phyloP scores from a whole-genome alignment of 2,329 filamentous ascomycete genomes.

The Aspergillus sp. region DNA sequence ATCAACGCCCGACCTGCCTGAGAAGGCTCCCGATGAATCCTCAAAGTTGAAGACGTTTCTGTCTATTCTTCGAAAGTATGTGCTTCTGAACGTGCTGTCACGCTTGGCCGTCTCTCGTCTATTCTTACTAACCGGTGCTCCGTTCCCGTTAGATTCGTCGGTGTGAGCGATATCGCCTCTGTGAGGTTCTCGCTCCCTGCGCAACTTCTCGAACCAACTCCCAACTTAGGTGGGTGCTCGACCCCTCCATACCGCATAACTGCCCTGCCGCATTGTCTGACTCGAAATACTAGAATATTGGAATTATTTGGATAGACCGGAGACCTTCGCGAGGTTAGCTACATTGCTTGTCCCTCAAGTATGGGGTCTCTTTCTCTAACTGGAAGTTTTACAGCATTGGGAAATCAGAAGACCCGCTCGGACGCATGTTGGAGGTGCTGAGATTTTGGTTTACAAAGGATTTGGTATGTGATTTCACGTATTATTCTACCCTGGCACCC shows the following conservation, averaged over 20 bases:
- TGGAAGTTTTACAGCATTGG: conserved; percentile 62
- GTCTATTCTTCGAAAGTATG: conserved; percentile 81
- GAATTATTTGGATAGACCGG: conserved; percentile 95
- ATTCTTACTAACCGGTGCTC: conserved; percentile 5
- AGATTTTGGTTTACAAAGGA: conserved; percentile 99
- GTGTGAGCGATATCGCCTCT: conserved; percentile 90
- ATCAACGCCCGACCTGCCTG: conserved; percentile 39
- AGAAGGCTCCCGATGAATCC: conserved; percentile 73
- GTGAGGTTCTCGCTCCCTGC: conserved; percentile 96
- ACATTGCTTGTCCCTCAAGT: conserved; percentile 24
- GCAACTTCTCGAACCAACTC: conserved; percentile 92
- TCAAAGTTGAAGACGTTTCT: conserved; percentile 90
- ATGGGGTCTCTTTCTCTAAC: conserved; percentile 42
- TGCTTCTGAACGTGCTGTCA: not conserved
- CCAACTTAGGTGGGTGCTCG: conserved; percentile 70
- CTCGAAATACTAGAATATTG: conserved; percentile 73
- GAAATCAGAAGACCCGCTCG: conserved; percentile 86
- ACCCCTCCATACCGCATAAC: not conserved
- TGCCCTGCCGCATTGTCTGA: conserved; percentile 21
- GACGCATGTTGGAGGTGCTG: conserved; percentile 91
- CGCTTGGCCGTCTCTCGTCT: not conserved
- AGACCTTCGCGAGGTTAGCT: conserved; percentile 74
- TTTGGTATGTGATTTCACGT: conserved; percentile 56
- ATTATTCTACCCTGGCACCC: not conserved
- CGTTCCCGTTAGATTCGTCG: conserved; percentile 76